Percentiles rank a stretch among this genome's conserved stretches.
These are phyloP conservation scores for Tolypocladium inflatum DNA, from an alignment of 2,329 filamentous ascomycete genomes.

Conservation along the genomic window DNA sequence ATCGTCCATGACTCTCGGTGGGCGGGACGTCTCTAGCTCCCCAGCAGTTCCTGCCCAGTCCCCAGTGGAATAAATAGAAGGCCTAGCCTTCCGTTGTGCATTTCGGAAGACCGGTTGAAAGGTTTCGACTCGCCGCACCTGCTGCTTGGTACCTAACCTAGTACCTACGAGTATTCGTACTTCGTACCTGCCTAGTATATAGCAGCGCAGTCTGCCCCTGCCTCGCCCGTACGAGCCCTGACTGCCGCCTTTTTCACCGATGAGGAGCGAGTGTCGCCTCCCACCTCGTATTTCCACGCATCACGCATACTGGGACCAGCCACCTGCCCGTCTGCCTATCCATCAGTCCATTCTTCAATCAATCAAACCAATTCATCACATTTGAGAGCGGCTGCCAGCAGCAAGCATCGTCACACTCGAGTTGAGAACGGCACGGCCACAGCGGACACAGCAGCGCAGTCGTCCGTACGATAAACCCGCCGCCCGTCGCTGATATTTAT, in stretches of 20 bases:
- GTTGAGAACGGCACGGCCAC: neutral
- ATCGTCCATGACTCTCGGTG: neutral
- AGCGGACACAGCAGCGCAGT: neutral
- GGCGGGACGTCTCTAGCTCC: neutral
- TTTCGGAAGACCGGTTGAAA: neutral
- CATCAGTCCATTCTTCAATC: neutral
- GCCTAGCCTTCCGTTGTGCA: neutral
- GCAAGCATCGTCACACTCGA: neutral
- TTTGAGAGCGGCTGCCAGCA: neutral
- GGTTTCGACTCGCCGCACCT: neutral
- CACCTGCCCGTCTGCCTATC: neutral
- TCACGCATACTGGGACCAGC: neutral
- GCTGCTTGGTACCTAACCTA: neutral
- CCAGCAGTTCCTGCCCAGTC: neutral
- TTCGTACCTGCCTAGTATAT: neutral
- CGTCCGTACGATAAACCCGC: neutral
- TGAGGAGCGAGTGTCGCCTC: neutral
- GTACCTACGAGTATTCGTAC: neutral
- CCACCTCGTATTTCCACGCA: slow-evolving; percentile 5
- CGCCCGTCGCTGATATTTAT: neutral
- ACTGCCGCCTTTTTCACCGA: neutral
- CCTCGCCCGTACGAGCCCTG: neutral
- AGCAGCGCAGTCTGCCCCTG: neutral
- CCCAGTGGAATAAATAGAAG: neutral
- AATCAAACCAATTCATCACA: neutral